Base-by-base conservation (phyloP, 2,329 filamentous ascomycete genomes). In the Fusarium piperis region DNA sequence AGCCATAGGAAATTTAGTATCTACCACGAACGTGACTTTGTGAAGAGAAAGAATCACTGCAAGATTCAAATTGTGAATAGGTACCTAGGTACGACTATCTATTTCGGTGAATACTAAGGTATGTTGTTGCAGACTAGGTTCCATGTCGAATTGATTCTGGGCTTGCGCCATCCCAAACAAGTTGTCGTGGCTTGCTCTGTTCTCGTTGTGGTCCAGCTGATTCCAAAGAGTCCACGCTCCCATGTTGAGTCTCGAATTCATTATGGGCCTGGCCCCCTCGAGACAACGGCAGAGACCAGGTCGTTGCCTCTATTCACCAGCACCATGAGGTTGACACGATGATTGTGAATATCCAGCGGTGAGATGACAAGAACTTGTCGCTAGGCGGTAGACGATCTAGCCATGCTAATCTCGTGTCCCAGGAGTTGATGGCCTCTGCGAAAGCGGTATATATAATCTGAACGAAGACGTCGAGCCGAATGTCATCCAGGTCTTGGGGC, bases 1-100 rank as follows among this genome's bases (percentile, higher is more conserved):
- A 15, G 39, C 13, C 2, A 16, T 11, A 15, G 20, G 15, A 10
- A 4, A 15, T 16, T 44, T 26, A 8, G 1, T 3, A 13, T 18
- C 26, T 30, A 3, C 3, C 11, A n/a, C 0, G n/a, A n/a, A n/a
- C n/a, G n/a, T 7, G 23, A 16, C 6, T 15, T 1, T 23, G 6
- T 44, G 9, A 23, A 13, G 39, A 44, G 20, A 44, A 44, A 23
- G 13, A 51, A 6, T 18, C 6, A 28, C 41, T 28, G 23, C 15
- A 8, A 28, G 23, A 26, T 28, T 26, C 8, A 11, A 26, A 28
- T 46, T 46, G 20, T 10, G 16, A 26, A 28, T 20, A 39, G 6
- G 38, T 18, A 20, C 10, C 36, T 18, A n/a, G 36, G 16, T 38
- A 38, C 0, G 9, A 16, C 36, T 11, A 38, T 38, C 10, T 38